A percentile compares a stretch with the other conserved stretches of the same genome.
These are phyloP conservation scores for Kodamaea restingae DNA, from an alignment of 805 yeast genomes.

Conservation along the genomic window DNA sequence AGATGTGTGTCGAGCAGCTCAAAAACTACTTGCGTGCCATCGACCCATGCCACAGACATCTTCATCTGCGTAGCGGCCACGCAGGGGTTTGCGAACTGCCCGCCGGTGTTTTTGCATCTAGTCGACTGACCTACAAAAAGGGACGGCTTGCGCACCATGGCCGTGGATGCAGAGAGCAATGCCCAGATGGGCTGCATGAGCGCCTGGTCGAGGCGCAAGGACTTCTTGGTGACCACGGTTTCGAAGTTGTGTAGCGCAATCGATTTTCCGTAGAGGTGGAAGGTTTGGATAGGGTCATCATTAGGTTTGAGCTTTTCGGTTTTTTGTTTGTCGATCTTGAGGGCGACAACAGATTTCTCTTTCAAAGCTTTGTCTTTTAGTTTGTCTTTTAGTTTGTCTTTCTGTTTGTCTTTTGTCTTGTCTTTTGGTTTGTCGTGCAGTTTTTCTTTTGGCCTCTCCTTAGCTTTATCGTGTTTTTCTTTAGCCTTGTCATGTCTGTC, in stretches of 20 bases:
- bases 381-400: too few relatives aligned
- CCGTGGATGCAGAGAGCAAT: conserved; percentile 36
- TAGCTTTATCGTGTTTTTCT: neutral
- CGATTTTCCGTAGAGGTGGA: conserved; percentile 5
- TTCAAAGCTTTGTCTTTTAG: too few relatives aligned
- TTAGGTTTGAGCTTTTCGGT: neutral
- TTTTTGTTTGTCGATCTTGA: neutral
- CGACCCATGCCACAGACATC: conserved; percentile 25
- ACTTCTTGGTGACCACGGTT: conserved; percentile 13
- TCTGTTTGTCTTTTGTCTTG: too few relatives aligned
- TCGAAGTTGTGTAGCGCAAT: conserved; percentile 14
- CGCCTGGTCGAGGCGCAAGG: conserved; percentile 8
- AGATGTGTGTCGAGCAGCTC: conserved; percentile 15
- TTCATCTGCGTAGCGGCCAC: conserved; percentile 6
- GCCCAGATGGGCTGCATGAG: conserved; percentile 42
- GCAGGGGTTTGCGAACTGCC: conserved; percentile 12
- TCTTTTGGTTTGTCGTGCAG: too few relatives aligned
- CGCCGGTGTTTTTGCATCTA: conserved; percentile 21
- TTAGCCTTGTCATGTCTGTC: too few relatives aligned
- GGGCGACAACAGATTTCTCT: too few relatives aligned
- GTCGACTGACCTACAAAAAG: conserved; percentile 31
- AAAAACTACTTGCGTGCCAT: conserved; percentile 28
- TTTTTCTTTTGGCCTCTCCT: too few relatives aligned
- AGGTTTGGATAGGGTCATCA: too few relatives aligned
- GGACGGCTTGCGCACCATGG: conserved; percentile 24